Percentiles rank a stretch among this genome's conserved stretches.
phyloP scores from a whole-genome alignment of 2,329 filamentous ascomycete species.

The Ascochyta koolunga region DNA sequence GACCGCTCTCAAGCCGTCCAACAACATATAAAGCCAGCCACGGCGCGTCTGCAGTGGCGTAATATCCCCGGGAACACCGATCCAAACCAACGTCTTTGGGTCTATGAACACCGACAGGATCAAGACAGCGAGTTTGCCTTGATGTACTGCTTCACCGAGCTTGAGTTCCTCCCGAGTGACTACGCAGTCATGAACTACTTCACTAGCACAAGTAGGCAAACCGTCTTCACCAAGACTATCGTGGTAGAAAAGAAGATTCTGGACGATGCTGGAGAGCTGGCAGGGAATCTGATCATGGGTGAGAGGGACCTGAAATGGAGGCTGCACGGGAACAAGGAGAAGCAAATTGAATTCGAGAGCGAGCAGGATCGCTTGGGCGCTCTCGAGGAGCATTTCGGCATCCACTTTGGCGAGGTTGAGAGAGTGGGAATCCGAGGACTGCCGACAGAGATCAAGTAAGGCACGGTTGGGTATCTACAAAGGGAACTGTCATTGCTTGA shows the following conservation, averaged over 20 bases:
- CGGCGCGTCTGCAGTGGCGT: slow-evolving; percentile 41
- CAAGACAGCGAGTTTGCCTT: slow-evolving; percentile 61
- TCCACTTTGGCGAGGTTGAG: slow-evolving; percentile 49
- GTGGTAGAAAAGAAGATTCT: slow-evolving; percentile 60
- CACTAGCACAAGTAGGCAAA: slow-evolving; percentile 41
- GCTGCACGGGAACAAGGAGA: slow-evolving; percentile 50
- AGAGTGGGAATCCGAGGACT: slow-evolving; percentile 46
- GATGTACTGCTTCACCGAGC: slow-evolving; percentile 67
- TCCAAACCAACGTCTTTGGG: slow-evolving; percentile 51
- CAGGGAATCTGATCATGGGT: slow-evolving; percentile 50
- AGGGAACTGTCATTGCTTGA: slow-evolving; percentile 20
- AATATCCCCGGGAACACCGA: slow-evolving; percentile 44
- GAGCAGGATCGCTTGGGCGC: slow-evolving; percentile 54
- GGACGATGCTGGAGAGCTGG: slow-evolving; percentile 41
- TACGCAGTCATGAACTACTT: slow-evolving; percentile 44
- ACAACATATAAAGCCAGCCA: slow-evolving; percentile 40
- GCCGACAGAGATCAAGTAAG: slow-evolving; percentile 42
- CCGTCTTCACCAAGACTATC: slow-evolving; percentile 41
- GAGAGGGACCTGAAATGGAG: slow-evolving; percentile 55
- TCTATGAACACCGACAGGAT: slow-evolving; percentile 47
- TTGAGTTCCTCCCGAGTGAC: slow-evolving; percentile 44
- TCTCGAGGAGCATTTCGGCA: slow-evolving; percentile 53
- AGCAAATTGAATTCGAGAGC: slow-evolving; percentile 48
- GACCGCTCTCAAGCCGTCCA: slow-evolving; percentile 32
- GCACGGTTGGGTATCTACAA: slow-evolving; percentile 5